Conservation (phyloP, 441 rosid genomes). For the Brassica balearica region DNA sequence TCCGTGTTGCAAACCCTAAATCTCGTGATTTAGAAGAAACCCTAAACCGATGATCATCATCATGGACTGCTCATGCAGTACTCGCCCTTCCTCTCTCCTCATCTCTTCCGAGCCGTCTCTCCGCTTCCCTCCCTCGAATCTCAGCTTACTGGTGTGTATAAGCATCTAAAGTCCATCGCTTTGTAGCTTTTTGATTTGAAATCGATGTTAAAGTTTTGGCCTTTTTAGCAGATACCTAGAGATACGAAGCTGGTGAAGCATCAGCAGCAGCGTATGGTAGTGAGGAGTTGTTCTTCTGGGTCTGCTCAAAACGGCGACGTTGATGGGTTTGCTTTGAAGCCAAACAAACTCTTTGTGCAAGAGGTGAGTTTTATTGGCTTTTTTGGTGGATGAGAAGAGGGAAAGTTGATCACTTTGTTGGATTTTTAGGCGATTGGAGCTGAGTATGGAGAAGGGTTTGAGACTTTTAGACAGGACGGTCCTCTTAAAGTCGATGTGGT, state of each 20-base stretch:
- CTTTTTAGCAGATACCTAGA: constrained; percentile 57
- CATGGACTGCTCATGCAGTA: constrained; percentile 67
- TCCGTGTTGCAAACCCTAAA: constrained; percentile 34
- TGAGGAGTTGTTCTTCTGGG: constrained; percentile 45
- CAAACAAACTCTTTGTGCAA: constrained; percentile 81
- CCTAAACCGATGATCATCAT: constrained; percentile 9
- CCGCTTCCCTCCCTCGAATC: constrained; percentile 49
- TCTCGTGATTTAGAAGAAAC: constrained; percentile 31
- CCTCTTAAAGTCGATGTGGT: constrained; percentile 97
- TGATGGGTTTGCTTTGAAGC: constrained; percentile 59
- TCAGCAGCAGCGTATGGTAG: constrained; percentile 48
- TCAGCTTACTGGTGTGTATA: constrained; percentile 52
- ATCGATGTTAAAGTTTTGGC: neutral
- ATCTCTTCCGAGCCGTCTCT: constrained; percentile 51
- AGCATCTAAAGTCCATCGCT: neutral
- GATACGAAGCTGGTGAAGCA: constrained; percentile 41
- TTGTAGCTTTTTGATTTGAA: neutral
- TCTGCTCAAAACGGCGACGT: constrained; percentile 55
- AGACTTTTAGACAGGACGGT: constrained; percentile 92
- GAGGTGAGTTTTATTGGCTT: constrained; percentile 55
- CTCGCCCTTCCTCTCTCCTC: constrained; percentile 56
- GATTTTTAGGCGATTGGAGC: constrained; percentile 88
- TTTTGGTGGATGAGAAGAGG: neutral
- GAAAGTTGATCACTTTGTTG: constrained; percentile 1
- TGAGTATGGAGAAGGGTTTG: constrained; percentile 99